These are phyloP conservation scores for Botrytis fragariae DNA, from an alignment of 2,329 filamentous ascomycete genomes.

Conservation along the genomic window DNA sequence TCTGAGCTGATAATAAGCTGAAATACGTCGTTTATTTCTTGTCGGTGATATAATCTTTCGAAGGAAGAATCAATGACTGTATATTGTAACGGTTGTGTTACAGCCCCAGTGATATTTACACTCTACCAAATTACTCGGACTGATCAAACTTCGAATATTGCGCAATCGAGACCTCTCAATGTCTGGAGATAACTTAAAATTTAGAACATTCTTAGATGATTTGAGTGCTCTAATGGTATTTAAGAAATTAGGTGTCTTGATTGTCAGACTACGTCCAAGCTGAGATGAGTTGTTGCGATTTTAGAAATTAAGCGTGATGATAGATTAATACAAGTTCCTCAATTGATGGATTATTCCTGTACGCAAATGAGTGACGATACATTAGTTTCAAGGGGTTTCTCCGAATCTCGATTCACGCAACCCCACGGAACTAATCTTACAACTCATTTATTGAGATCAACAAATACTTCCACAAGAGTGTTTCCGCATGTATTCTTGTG, in stretches of 20 bases:
- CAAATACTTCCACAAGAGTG: background rate
- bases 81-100: background rate
- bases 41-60: background rate
- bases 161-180: background rate
- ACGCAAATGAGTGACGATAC: background rate
- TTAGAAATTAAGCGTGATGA: background rate
- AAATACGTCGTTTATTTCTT: background rate
- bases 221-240: background rate
- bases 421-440: background rate
- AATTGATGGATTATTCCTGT: background rate
- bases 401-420: background rate
- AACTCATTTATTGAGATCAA: background rate
- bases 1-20: background rate
- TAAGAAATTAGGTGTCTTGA: accelerated
- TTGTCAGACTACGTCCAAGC: background rate
- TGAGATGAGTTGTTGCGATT: too few relatives aligned
- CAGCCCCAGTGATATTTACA: background rate
- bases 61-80: background rate
- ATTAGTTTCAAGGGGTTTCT: too few relatives aligned
- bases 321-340: background rate
- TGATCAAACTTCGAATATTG: background rate
- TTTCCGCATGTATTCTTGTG: background rate
- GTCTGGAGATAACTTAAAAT: background rate
- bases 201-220: background rate
- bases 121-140: too few relatives aligned